Evolutionary conservation across 305 asterid species (phyloP).

Genomic region (Fraxinus baroniana): DNA sequence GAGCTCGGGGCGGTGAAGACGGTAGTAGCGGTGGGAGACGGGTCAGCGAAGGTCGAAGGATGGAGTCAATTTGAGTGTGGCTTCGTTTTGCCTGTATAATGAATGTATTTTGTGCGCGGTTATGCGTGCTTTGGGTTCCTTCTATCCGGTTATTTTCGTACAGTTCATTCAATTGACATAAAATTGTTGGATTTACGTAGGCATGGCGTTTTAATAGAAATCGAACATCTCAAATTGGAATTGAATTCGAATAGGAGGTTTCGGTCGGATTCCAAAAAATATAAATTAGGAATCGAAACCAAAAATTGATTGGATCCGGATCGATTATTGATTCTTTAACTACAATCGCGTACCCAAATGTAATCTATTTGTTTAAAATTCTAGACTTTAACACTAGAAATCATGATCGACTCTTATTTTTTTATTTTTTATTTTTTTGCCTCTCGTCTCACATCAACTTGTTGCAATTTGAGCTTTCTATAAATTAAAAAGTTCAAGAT

Average conservation of each 20-base stretch:
- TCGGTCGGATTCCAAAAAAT: background rate
- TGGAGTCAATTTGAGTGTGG: constrained; percentile 36
- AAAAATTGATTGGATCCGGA: too few species aligned
- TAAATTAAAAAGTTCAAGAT: background rate
- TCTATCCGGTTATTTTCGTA: background rate
- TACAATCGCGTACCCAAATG: background rate
- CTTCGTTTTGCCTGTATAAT: constrained; percentile 19
- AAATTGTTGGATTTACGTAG: too few species aligned
- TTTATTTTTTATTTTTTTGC: too few species aligned
- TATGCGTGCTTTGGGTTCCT: background rate
- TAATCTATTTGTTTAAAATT: too few species aligned
- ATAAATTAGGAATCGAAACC: background rate
- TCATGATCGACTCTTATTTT: background rate
- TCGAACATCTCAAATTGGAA: background rate
- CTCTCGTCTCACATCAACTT: background rate
- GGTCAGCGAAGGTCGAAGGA: constrained; percentile 39
- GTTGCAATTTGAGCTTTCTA: background rate
- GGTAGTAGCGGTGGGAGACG: constrained; percentile 42
- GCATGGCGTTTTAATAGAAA: too few species aligned
- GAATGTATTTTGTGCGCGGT: background rate
- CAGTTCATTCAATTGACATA: constrained; percentile 20
- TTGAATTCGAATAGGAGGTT: background rate
- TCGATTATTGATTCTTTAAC: too few species aligned
- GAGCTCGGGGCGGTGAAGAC: constrained; percentile 37
- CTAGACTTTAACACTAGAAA: too few species aligned